Base-by-base conservation (phyloP, 2,329 filamentous ascomycete species). In the Samsoniella hepiali region DNA sequence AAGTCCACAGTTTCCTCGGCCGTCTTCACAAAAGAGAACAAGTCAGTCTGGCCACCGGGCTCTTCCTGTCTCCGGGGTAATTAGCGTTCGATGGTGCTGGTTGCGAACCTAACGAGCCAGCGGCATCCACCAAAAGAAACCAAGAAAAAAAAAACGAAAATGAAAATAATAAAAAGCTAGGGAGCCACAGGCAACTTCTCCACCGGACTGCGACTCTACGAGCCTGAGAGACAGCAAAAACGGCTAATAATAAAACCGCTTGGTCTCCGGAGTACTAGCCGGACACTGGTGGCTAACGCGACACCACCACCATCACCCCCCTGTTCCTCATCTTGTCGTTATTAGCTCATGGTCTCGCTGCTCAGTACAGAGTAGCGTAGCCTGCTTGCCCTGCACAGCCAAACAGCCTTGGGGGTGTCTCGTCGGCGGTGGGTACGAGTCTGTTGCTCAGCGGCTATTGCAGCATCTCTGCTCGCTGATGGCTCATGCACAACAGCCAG, bases 401-500 rank as follows among this genome's bases (percentile, higher is more conserved):
- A 40, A 27, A 34, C 34, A 42, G 44, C 34, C 56, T 50, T 61
- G 47, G 58, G 47, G 38, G 13, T 32, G 17, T 50, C 29, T 34
- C 45, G 49, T 54, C 34, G 5, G 31, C 27, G 49, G 58, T 61
- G 58, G 58, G 38, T 44, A 61, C 47, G 13, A 17, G 38, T 47
- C 38, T 11, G 7, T 38, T 45, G 36, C 58, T 61, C 36, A 61
- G 58, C 58, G 58, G 58, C 49, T 61, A 61, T 61, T 54, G 49
- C 49, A 53, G 49, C 15, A 54, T 61, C 31, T 54, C 58, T 61
- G 58, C 58, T 54, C 47, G 58, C 49, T 54, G 58, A 54, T 45
- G 38, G 22, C 58, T 61, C 58, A 61, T 61, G 58, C 58, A 61
- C 38, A 49, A 61, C 58, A 61, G 49, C 44, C 58, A 61, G 47